These are phyloP conservation scores for Venturia nashicola DNA, from an alignment of 2,329 filamentous ascomycete genomes.

Conservation along the genomic window DNA sequence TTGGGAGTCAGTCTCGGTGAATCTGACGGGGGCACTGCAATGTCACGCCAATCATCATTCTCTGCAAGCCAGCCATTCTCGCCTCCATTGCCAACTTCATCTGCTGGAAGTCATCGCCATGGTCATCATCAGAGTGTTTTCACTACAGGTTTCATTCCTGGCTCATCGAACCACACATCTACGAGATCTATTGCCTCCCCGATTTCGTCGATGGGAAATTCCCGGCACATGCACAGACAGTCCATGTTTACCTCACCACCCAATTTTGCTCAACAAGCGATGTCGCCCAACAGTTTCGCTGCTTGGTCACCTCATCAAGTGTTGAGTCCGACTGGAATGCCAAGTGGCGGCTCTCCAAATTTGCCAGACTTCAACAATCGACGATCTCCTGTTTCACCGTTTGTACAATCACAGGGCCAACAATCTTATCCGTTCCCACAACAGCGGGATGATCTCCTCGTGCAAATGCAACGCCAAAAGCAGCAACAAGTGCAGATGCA, in stretches of 20 bases:
- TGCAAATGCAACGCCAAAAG: constrained; percentile 37
- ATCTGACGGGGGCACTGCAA: constrained; percentile 47
- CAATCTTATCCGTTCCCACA: constrained; percentile 28
- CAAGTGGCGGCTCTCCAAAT: constrained; percentile 32
- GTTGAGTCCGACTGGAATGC: constrained; percentile 23
- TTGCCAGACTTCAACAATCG: constrained; percentile 18
- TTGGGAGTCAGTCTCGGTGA: constrained; percentile 77
- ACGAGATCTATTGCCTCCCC: constrained; percentile 60
- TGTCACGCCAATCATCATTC: constrained; percentile 64
- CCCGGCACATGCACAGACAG: constrained; percentile 54
- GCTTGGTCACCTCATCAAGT: constrained; percentile 30
- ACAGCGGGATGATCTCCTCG: constrained; percentile 25
- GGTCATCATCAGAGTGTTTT: constrained; percentile 45
- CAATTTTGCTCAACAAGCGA: constrained; percentile 47
- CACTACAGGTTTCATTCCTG: constrained; percentile 33
- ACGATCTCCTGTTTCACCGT: constrained; percentile 49
- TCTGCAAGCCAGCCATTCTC: constrained; percentile 71
- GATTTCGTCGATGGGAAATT: constrained; percentile 48
- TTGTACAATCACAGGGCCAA: constrained; percentile 28
- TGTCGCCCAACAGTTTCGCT: constrained; percentile 38
- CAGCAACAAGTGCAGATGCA: constrained; percentile 40
- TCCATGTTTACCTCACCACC: constrained; percentile 58
- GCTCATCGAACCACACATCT: constrained; percentile 43
- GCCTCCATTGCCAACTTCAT: constrained; percentile 68
- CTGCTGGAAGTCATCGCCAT: constrained; percentile 58